Conservation (phyloP, 768 basidiomycete species). For the Leccinum barrowsii region DNA sequence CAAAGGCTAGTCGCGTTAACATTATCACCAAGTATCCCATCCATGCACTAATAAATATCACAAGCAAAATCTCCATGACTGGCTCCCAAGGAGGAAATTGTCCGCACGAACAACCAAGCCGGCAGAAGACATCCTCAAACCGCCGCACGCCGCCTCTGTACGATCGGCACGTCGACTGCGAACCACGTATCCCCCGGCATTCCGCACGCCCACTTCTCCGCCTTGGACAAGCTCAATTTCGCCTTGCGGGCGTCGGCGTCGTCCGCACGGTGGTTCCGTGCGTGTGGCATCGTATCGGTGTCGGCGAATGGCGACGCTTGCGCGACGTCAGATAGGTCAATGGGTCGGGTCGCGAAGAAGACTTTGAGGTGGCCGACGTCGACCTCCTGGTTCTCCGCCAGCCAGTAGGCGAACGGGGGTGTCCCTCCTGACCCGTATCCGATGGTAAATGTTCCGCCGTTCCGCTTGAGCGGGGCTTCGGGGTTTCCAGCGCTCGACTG, state of each 20-base stretch:
- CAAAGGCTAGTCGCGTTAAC: background rate
- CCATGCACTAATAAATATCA: background rate
- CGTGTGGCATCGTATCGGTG: background rate
- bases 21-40: background rate
- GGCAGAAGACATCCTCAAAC: background rate
- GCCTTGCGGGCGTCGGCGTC: background rate
- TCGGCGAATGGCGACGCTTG: background rate
- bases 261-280: background rate
- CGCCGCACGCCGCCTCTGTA: background rate
- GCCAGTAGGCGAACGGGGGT: conserved; percentile 3
- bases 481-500: background rate
- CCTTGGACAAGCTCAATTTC: background rate
- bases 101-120: background rate
- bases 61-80: background rate
- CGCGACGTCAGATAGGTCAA: background rate
- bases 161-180: background rate
- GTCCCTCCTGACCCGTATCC: background rate
- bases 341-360: background rate
- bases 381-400: background rate
- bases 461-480: background rate
- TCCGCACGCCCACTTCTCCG: background rate
- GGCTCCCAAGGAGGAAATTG: background rate
- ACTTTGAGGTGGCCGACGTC: conserved; percentile 1
- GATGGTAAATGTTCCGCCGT: background rate
- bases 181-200: background rate